Evolutionary conservation across 1,284 basidiomycete genomes (phyloP).

Genomic region (Cutaneotrichosporon arboriforme): DNA sequence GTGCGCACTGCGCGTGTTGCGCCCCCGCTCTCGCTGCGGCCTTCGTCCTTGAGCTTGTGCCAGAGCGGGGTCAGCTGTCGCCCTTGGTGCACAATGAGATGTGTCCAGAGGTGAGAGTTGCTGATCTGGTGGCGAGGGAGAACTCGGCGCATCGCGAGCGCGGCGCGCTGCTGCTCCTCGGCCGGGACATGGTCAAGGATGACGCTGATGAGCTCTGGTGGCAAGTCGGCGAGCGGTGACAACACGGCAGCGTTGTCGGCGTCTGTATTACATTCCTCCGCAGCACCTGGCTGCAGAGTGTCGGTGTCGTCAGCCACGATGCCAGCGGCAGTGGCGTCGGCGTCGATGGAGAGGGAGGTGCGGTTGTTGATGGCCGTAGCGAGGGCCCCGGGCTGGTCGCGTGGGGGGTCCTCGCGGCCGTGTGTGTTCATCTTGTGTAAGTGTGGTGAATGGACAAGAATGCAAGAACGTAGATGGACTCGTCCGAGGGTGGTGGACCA

Average conservation of each 20-base stretch:
- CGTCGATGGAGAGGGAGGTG: background rate
- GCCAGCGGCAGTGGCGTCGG: background rate
- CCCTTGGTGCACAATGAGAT: conserved; percentile 32
- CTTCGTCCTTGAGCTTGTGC: conserved; percentile 26
- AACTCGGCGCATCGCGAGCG: conserved; percentile 35
- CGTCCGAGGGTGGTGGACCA: no score
- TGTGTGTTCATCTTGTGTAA: background rate
- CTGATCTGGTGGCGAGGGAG: conserved; percentile 26
- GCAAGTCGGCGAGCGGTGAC: conserved; percentile 26
- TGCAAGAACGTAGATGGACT: no score
- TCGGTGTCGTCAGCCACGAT: background rate
- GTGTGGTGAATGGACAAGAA: background rate
- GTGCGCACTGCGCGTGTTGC: conserved; percentile 21
- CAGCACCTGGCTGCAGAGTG: no score
- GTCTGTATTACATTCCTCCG: no score
- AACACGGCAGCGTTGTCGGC: background rate
- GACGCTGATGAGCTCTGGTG: conserved; percentile 43
- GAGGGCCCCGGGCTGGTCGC: background rate
- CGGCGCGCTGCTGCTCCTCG: conserved; percentile 35
- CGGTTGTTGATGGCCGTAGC: background rate
- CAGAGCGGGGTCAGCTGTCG: conserved; percentile 37
- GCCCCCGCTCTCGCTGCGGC: conserved; percentile 13
- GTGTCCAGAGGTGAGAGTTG: conserved; percentile 27
- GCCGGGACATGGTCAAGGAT: conserved; percentile 40
- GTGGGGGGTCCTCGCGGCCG: conserved; percentile 3